phyloP scores from a whole-genome alignment of 495 filamentous ascomycete genomes.

The Xylaria acuta region DNA sequence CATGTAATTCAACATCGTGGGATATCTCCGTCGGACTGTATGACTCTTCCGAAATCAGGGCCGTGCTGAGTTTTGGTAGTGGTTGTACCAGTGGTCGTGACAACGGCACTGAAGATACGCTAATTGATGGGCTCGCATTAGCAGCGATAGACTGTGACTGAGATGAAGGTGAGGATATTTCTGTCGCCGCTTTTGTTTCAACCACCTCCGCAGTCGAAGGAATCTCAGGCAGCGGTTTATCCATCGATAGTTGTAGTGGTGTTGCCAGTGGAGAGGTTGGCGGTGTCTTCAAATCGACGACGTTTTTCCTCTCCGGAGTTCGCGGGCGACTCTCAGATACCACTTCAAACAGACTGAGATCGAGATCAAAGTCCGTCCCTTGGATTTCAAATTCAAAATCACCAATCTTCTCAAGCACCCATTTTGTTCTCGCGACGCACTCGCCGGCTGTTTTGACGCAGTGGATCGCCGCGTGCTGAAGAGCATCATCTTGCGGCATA shows the following conservation, averaged over 20 bases:
- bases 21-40: slow-evolving; percentile 54
- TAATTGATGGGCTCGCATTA: slow-evolving; percentile 42
- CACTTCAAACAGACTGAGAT: slow-evolving; percentile 50
- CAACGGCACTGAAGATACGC: slow-evolving; percentile 49
- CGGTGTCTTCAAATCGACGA: slow-evolving; percentile 42
- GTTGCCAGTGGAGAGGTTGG: slow-evolving; percentile 34
- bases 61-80: slow-evolving; percentile 57
- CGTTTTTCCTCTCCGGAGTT: slow-evolving; percentile 46
- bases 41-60: slow-evolving; percentile 47
- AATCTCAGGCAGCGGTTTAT: slow-evolving; percentile 43
- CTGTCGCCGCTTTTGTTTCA: slow-evolving; percentile 34
- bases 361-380: slow-evolving; percentile 52
- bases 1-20: slow-evolving; percentile 53
- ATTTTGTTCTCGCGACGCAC: slow-evolving; percentile 83
- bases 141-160: slow-evolving; percentile 47
- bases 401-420: slow-evolving; percentile 86
- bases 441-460: slow-evolving; percentile 92
- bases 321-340: slow-evolving; percentile 40
- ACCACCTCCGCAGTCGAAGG: slow-evolving; percentile 48
- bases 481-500: slow-evolving; percentile 82
- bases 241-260: slow-evolving; percentile 32
- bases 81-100: slow-evolving; percentile 50
- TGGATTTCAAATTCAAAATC: slow-evolving; percentile 85
- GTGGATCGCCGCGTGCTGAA: slow-evolving; percentile 73
- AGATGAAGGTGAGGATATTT: slow-evolving; percentile 45